These are phyloP conservation scores for Selaginella moellendorffii DNA, from an alignment of 75 land plant species.

Conservation along the genomic window DNA sequence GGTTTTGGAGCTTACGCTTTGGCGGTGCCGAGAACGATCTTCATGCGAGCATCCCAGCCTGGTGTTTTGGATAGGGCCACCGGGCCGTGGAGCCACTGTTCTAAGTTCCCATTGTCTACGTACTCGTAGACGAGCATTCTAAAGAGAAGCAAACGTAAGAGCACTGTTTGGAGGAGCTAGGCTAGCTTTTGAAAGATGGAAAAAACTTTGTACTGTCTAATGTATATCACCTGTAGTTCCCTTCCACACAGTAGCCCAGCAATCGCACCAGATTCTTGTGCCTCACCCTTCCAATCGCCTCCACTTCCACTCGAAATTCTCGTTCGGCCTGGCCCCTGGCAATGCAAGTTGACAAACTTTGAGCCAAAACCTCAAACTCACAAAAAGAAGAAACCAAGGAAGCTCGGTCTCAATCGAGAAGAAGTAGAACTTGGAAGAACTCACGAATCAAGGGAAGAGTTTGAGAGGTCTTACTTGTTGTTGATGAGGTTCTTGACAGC, in stretches of 20 bases:
- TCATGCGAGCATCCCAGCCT: slow-evolving; percentile 69
- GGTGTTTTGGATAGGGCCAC: slow-evolving; percentile 35
- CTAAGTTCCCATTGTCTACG: slow-evolving; percentile 59
- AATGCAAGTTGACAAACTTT: too few relatives aligned
- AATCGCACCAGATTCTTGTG: neutral
- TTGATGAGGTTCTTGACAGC: slow-evolving; percentile 60
- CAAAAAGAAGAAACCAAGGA: too few relatives aligned
- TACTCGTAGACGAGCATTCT: slow-evolving; percentile 68
- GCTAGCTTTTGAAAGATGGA: too few relatives aligned
- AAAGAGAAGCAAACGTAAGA: neutral
- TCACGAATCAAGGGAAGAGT: too few relatives aligned
- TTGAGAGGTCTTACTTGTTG: slow-evolving; percentile 39
- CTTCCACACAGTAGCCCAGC: neutral
- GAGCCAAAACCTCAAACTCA: too few relatives aligned
- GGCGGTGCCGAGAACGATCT: slow-evolving; percentile 58
- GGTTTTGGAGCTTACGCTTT: slow-evolving; percentile 41
- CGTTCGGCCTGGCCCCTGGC: neutral
- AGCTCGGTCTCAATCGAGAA: too few relatives aligned
- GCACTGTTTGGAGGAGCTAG: too few relatives aligned
- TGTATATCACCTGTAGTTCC: neutral
- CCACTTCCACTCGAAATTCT: neutral
- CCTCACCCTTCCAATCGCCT: neutral
- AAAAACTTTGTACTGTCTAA: too few relatives aligned
- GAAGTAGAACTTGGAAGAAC: neutral
- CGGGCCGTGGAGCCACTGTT: slow-evolving; percentile 71